Evolutionary conservation across 2,329 filamentous ascomycete species (phyloP), one percentile per base, ranked within the genome.

Genomic region (Hypoxylon sp.): DNA sequence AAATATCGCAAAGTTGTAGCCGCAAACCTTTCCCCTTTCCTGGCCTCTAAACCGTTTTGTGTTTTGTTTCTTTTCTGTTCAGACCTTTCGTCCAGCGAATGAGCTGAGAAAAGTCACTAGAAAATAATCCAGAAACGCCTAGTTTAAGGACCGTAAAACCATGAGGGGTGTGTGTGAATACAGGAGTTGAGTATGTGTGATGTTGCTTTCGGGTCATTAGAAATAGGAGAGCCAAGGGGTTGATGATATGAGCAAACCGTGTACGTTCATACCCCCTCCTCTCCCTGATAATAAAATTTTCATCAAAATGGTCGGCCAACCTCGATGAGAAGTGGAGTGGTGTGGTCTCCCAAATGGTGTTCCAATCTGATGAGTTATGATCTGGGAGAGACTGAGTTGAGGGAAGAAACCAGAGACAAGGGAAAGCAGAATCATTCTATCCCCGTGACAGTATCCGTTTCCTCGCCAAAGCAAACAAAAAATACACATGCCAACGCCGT

Each of bases 241-340:
- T 36, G 62, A 71, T 67, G 74, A 73, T 58, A 74, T 65, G 75
- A 75, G 75, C 74, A 75, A 74, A 73, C 70, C 69, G 64, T 62
- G 72, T 74, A 77, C 76, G 77, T 72, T 75, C 81, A 80, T 81
- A 80, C 78, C 80, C 79, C 79, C 79, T 74, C 71, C 79, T 79
- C 69, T 75, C 68, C 73, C 56, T 41, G 63, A 60, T 59, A 66
- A 52, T 65, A 74, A 78, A 74, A 70, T 68, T 75, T 76, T 80
- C 80, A 80, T 81, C 80, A 81, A 78, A 82, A 80, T 77, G 80
- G 79, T 82, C 80, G 80, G 81, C 82, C 83, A 85, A 84, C 82
- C 82, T 84, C 79, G 75, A 62, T 75, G 71, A 84, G 82, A 84
- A 85, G 82, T 80, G 83, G 82, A 84, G 81, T 79, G 74, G 70